Evolutionary conservation across 2,329 filamentous ascomycete species (phyloP).

Genomic region (Diaporthe citri): DNA sequence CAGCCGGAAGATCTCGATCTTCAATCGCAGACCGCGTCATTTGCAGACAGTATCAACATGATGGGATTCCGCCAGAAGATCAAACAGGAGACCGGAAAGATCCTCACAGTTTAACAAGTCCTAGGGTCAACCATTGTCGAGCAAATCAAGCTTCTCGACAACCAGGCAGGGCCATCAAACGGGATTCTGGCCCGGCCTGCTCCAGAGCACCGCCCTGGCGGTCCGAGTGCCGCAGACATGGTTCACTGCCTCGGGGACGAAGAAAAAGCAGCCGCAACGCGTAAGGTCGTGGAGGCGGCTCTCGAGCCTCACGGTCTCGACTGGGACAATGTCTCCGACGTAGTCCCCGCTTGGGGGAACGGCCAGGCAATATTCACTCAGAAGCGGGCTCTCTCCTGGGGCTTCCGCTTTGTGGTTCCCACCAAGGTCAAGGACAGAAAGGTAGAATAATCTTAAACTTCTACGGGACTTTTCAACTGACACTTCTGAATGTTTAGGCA

Average conservation of each 20-base stretch:
- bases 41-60: constrained; percentile 24
- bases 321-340: constrained; percentile 2
- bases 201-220: not conserved
- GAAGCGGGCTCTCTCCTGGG: constrained; percentile 16
- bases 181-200: not conserved
- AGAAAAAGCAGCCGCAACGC: not conserved
- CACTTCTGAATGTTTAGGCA: not conserved
- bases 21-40: not conserved
- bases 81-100: constrained; percentile 4
- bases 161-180: not conserved
- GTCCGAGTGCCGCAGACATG: not conserved
- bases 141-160: not conserved
- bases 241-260: constrained; percentile 13
- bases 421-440: constrained; percentile 8
- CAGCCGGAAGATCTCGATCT: not conserved
- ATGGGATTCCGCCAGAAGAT: constrained; percentile 18
- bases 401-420: not conserved
- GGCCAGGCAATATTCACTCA: constrained; percentile 23
- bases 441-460: not conserved
- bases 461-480: not conserved
- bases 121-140: not conserved
- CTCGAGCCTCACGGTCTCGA: not conserved
- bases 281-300: not conserved
- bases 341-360: not conserved
- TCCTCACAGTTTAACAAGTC: constrained; percentile 5